Evolutionary conservation across 2,329 filamentous ascomycete species (phyloP).

Genomic region (Trichoderma atrobrunneum): DNA sequence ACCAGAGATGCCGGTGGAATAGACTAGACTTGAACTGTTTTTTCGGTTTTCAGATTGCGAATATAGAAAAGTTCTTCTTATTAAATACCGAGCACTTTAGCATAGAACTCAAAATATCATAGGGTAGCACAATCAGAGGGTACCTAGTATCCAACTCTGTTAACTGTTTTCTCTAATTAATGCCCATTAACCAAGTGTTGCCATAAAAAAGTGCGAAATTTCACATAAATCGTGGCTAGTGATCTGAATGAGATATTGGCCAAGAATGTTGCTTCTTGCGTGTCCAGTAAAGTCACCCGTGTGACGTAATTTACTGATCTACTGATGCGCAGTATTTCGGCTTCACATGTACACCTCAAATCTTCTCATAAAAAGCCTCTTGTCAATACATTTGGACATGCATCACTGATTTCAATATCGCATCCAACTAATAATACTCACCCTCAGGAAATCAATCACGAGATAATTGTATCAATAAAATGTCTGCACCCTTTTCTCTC

Average conservation of each 20-base stretch:
- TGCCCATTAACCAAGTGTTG: not conserved
- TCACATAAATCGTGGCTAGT: not conserved
- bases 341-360: not conserved
- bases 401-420: not conserved
- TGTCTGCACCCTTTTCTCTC: conserved; percentile 38
- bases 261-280: not conserved
- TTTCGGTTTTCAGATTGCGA: not conserved
- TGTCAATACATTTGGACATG: not conserved
- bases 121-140: not conserved
- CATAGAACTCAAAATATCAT: not conserved
- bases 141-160: not conserved
- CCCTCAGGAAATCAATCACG: not conserved
- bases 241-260: not conserved
- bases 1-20: not conserved
- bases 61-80: not conserved
- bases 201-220: not conserved
- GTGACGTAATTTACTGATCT: conserved; percentile 5
- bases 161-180: not conserved
- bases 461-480: not conserved
- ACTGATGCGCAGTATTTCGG: not conserved
- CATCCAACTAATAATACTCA: not conserved
- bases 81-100: not conserved
- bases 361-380: not conserved
- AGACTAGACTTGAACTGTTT: not conserved
- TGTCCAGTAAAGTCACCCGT: not conserved